phyloP scores from a whole-genome alignment of 306 rosid genomes.

The Urtica urens region DNA sequence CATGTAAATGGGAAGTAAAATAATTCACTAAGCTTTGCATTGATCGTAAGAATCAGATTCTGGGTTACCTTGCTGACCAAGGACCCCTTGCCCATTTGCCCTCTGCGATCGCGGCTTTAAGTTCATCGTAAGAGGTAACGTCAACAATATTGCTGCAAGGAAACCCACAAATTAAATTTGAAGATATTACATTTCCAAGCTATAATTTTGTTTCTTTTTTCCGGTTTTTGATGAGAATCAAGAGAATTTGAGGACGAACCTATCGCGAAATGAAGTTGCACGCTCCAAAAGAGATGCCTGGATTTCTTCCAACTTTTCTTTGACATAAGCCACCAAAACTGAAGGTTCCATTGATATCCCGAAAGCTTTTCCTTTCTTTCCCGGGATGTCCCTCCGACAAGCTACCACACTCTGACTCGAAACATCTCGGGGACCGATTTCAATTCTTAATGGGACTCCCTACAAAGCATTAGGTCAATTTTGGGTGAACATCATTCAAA shows the following conservation, averaged over 20 bases:
- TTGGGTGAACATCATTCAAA: not conserved
- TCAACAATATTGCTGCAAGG: conserved; percentile 70
- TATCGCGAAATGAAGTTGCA: conserved; percentile 77
- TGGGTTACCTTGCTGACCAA: conserved; percentile 93
- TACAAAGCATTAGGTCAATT: conserved; percentile 24
- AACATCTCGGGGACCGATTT: conserved; percentile 94
- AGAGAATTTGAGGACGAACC: conserved; percentile 32
- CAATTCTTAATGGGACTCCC: conserved; percentile 97
- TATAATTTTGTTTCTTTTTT: too few relatives aligned
- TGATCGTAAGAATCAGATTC: not conserved
- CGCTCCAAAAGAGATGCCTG: conserved; percentile 56
- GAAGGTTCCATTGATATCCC: conserved; percentile 89
- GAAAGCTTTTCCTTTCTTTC: conserved; percentile 88
- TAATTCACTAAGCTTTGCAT: too few relatives aligned
- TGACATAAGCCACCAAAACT: conserved; percentile 56
- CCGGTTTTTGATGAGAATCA: not conserved
- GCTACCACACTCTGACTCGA: conserved; percentile 73
- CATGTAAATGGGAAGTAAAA: too few relatives aligned
- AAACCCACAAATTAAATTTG: not conserved
- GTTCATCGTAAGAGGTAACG: conserved; percentile 79
- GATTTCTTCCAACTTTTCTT: conserved; percentile 73
- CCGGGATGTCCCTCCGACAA: conserved; percentile 90
- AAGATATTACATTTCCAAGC: too few relatives aligned
- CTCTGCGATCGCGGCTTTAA: conserved; percentile 67
- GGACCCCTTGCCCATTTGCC: conserved; percentile 99